These are phyloP conservation scores for Parietichytrium sp. DNA, from an alignment of 108 stramenopile species.

Conservation along the genomic window DNA sequence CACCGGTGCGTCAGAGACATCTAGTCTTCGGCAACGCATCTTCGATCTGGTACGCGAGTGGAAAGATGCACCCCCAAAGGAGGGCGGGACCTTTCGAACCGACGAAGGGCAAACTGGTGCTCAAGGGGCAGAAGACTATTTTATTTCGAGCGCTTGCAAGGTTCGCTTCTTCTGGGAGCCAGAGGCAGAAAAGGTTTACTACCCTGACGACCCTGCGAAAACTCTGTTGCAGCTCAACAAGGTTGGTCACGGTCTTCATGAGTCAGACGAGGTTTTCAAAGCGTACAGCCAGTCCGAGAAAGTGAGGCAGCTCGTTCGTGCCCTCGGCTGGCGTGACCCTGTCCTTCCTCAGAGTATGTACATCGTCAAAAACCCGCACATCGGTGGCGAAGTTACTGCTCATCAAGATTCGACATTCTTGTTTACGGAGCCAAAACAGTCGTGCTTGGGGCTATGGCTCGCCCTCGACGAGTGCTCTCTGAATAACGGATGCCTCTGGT, in stretches of 20 bases:
- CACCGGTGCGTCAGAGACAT: background rate
- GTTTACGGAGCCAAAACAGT: slow-evolving; percentile 76
- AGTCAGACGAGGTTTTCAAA: slow-evolving; percentile 56
- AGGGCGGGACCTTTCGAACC: slow-evolving; percentile 67
- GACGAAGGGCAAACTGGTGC: slow-evolving; percentile 67
- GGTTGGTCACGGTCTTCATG: slow-evolving; percentile 83
- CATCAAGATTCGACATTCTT: slow-evolving; percentile 93
- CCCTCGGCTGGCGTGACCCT: slow-evolving; percentile 78
- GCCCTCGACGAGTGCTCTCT: slow-evolving; percentile 85
- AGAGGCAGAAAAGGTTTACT: slow-evolving; percentile 63
- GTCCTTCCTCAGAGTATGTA: slow-evolving; percentile 88
- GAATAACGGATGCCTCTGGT: slow-evolving; percentile 90
- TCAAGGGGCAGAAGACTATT: slow-evolving; percentile 76
- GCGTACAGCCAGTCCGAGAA: slow-evolving; percentile 65
- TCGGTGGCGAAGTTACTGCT: slow-evolving; percentile 76
- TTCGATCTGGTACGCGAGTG: background rate
- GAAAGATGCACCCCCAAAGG: no score
- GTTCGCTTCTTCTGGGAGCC: slow-evolving; percentile 74
- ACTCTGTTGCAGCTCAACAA: slow-evolving; percentile 81
- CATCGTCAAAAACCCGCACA: slow-evolving; percentile 82
- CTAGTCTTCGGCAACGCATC: background rate
- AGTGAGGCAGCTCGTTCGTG: slow-evolving; percentile 59
- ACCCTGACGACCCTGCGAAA: slow-evolving; percentile 50
- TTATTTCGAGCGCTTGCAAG: slow-evolving; percentile 71
- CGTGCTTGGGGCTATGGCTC: slow-evolving; percentile 85